Conservation (phyloP, 768 basidiomycete species). For the Chlorophyllum brunneum region DNA sequence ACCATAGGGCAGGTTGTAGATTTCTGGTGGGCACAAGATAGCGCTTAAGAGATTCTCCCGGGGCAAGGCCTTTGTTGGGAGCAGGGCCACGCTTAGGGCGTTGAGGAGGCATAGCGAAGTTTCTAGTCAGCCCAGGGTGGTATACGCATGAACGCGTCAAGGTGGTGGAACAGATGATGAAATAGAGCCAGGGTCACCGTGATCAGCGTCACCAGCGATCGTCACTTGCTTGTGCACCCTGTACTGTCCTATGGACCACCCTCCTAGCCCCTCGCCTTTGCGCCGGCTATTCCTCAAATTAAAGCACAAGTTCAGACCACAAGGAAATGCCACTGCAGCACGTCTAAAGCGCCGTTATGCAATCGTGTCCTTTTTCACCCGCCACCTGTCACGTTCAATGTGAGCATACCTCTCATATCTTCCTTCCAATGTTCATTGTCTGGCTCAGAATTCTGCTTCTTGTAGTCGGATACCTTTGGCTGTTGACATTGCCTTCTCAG, state of each 20-base stretch:
- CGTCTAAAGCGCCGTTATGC: slow-evolving; percentile 45
- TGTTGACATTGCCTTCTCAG: slow-evolving; percentile 69
- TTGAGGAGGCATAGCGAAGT: slow-evolving; percentile 49
- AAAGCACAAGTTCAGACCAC: slow-evolving; percentile 18
- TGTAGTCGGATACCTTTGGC: slow-evolving; percentile 73
- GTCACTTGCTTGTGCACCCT: slow-evolving; percentile 7
- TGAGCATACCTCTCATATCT: slow-evolving; percentile 17
- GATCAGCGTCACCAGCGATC: neutral
- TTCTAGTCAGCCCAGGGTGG: slow-evolving; percentile 13
- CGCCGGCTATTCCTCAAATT: slow-evolving; percentile 17
- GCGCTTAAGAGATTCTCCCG: slow-evolving; percentile 63
- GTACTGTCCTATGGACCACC: neutral
- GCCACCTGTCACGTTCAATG: slow-evolving; percentile 30
- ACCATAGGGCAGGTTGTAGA: slow-evolving; percentile 54
- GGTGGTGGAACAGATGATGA: slow-evolving; percentile 11
- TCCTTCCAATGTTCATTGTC: slow-evolving; percentile 6
- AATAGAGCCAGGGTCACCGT: neutral
- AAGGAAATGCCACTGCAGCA: slow-evolving; percentile 28
- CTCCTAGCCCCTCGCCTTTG: neutral
- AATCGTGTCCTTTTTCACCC: slow-evolving; percentile 31
- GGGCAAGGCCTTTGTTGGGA: slow-evolving; percentile 44
- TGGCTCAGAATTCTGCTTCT: slow-evolving; percentile 51
- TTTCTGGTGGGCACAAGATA: slow-evolving; percentile 42
- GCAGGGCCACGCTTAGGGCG: slow-evolving; percentile 51
- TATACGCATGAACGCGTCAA: slow-evolving; percentile 9